These are phyloP conservation scores for Oropetium thomaeum DNA, from an alignment of 176 grass and related monocot genomes.

Conservation along the genomic window DNA sequence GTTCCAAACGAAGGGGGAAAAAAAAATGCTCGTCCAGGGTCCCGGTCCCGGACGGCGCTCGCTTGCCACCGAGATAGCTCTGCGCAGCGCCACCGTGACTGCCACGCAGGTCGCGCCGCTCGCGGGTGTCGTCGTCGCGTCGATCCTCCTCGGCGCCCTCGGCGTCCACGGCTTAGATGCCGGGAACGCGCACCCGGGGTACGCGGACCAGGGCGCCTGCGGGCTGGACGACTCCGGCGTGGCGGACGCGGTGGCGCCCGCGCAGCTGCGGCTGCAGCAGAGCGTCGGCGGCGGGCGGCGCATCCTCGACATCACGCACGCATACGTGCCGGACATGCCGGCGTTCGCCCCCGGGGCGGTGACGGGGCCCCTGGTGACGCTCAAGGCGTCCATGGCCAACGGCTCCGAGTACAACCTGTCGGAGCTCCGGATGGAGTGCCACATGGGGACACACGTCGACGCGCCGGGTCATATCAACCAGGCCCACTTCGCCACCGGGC, in stretches of 20 bases:
- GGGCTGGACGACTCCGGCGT: not conserved
- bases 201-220: not conserved
- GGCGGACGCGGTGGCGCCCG: too few species aligned
- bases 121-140: too few species aligned
- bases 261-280: not conserved
- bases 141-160: not conserved
- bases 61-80: too few species aligned
- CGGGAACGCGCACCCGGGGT: slow-evolving; percentile 23
- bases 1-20: too few species aligned
- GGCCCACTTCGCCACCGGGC: slow-evolving; percentile 54
- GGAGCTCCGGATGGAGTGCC: slow-evolving; percentile 48
- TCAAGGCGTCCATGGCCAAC: slow-evolving; percentile 69
- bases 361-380: slow-evolving; percentile 41
- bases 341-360: slow-evolving; percentile 30
- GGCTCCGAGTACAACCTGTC: slow-evolving; percentile 64
- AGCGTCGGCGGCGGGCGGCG: not conserved
- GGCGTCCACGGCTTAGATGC: not conserved
- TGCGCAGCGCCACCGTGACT: not conserved
- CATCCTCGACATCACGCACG: slow-evolving; percentile 80
- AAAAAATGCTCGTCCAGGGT: too few species aligned
- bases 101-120: slow-evolving; percentile 1
- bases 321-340: slow-evolving; percentile 55
- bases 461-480: slow-evolving; percentile 60
- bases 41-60: too few species aligned
- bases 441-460: slow-evolving; percentile 76